A percentile compares a stretch with the other conserved stretches of the same genome.
These are phyloP conservation scores for Podila verticillata DNA, from an alignment of 192 early-diverging fungal species.

Conservation along the genomic window DNA sequence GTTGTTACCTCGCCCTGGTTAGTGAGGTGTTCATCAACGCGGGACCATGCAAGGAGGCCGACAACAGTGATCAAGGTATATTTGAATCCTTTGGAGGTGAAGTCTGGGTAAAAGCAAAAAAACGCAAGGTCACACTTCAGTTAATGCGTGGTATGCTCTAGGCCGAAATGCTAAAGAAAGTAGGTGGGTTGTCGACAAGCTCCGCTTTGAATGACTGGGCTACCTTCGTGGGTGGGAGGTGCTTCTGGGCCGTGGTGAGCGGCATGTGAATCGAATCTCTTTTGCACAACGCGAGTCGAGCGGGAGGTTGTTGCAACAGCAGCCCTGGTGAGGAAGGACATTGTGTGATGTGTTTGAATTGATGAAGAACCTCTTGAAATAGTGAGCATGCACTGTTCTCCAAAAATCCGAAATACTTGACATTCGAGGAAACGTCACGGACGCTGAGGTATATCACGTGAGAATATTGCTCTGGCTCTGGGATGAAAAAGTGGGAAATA, in stretches of 20 bases:
- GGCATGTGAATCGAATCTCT: slow-evolving; percentile 45
- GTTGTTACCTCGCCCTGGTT: slow-evolving; percentile 48
- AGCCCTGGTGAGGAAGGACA: slow-evolving; percentile 44
- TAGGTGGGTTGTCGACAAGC: too few species aligned
- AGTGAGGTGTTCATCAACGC: slow-evolving; percentile 49
- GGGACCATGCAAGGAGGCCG: slow-evolving; percentile 43
- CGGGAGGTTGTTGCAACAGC: slow-evolving; percentile 32
- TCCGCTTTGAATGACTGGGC: too few species aligned
- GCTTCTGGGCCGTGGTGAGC: slow-evolving; percentile 40
- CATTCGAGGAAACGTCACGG: too few species aligned
- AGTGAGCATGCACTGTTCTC: too few species aligned
- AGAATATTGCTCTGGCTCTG: too few species aligned
- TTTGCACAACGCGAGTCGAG: slow-evolving; percentile 46
- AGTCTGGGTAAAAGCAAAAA: slow-evolving; percentile 9
- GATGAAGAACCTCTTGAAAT: not conserved
- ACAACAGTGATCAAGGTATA: slow-evolving; percentile 22
- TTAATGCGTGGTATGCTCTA: not conserved
- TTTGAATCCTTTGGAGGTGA: slow-evolving; percentile 43
- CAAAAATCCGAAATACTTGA: too few species aligned
- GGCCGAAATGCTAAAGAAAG: too few species aligned
- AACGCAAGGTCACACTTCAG: not conserved
- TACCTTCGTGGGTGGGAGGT: slow-evolving; percentile 48
- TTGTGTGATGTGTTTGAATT: not conserved
- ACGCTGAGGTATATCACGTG: too few species aligned
- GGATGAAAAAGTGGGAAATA: too few species aligned